These are phyloP conservation scores for Alternaria sp. DNA, from an alignment of 2,329 filamentous ascomycete species.

Conservation along the genomic window DNA sequence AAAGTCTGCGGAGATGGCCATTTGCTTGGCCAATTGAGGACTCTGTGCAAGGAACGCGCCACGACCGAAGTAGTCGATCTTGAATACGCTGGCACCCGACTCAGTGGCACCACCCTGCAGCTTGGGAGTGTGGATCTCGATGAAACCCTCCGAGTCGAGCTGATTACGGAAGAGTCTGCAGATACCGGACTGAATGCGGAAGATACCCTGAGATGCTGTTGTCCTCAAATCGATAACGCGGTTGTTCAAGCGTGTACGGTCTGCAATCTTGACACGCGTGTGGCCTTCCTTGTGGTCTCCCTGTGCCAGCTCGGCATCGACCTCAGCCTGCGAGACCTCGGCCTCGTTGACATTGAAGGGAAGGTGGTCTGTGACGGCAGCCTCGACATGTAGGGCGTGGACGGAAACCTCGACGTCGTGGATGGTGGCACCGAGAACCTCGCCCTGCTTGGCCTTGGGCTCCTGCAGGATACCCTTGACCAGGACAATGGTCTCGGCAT, in stretches of 20 bases:
- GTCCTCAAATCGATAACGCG: constrained; percentile 86
- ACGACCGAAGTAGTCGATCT: constrained; percentile 89
- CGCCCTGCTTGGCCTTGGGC: constrained; percentile 70
- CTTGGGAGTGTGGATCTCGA: constrained; percentile 94
- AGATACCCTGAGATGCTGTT: constrained; percentile 85
- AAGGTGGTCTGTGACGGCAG: constrained; percentile 66
- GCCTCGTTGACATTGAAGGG: constrained; percentile 76
- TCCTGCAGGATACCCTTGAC: constrained; percentile 77
- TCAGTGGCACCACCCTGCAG: constrained; percentile 89
- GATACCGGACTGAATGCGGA: constrained; percentile 83
- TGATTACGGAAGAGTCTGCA: constrained; percentile 80
- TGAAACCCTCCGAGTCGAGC: constrained; percentile 78
- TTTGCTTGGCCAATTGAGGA: constrained; percentile 91
- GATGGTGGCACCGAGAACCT: constrained; percentile 77
- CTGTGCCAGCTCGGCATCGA: constrained; percentile 60
- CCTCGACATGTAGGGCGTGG: constrained; percentile 69
- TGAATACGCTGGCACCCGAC: constrained; percentile 89
- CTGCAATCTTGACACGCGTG: constrained; percentile 68
- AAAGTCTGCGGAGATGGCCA: constrained; percentile 89
- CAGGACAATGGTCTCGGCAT: constrained; percentile 78
- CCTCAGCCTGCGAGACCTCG: constrained; percentile 66
- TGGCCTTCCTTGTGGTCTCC: constrained; percentile 65
- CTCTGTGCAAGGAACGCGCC: constrained; percentile 90
- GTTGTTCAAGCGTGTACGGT: constrained; percentile 77
- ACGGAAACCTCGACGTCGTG: constrained; percentile 80